Percentiles rank a stretch among this genome's conserved stretches.
Evolutionary conservation across 768 basidiomycete species (phyloP).

Genomic region (Phanerochaete carnosa): DNA sequence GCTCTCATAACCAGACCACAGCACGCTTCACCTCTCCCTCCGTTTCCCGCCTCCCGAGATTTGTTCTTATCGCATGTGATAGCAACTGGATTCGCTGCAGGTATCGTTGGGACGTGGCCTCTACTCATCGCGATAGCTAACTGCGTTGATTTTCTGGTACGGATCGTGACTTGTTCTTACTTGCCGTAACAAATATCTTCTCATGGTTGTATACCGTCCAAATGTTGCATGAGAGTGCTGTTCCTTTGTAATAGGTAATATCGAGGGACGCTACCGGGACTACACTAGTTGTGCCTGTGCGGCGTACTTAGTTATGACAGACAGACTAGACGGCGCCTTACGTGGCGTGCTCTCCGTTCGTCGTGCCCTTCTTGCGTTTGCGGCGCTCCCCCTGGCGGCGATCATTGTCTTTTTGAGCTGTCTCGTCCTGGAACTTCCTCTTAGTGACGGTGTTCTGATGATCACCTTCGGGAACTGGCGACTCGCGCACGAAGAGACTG

Average conservation of each 20-base stretch:
- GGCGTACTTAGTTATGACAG: too few species aligned
- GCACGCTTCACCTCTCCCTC: neutral
- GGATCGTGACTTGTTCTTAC: neutral
- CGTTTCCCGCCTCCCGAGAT: neutral
- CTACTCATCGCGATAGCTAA: neutral
- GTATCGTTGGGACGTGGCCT: neutral
- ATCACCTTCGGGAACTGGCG: neutral
- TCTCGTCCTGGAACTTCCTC: constrained; percentile 16
- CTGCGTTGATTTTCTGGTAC: neutral
- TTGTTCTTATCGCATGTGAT: neutral
- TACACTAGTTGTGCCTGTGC: neutral
- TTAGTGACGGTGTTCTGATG: constrained; percentile 5
- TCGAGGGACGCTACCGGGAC: too few species aligned
- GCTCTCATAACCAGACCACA: constrained; percentile 14
- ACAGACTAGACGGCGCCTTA: neutral
- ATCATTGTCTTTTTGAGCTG: neutral
- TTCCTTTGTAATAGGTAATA: constrained; percentile 11
- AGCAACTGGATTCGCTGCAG: neutral
- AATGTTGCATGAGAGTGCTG: neutral
- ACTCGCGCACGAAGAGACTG: constrained; percentile 69
- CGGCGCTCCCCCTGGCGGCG: constrained; percentile 7
- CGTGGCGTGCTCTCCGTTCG: neutral
- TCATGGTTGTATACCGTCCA: neutral
- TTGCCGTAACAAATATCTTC: neutral
- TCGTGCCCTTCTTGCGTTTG: constrained; percentile 26